Evolutionary conservation across 2,329 filamentous ascomycete genomes (phyloP).

Genomic region (Plenodomus tracheiphilus): DNA sequence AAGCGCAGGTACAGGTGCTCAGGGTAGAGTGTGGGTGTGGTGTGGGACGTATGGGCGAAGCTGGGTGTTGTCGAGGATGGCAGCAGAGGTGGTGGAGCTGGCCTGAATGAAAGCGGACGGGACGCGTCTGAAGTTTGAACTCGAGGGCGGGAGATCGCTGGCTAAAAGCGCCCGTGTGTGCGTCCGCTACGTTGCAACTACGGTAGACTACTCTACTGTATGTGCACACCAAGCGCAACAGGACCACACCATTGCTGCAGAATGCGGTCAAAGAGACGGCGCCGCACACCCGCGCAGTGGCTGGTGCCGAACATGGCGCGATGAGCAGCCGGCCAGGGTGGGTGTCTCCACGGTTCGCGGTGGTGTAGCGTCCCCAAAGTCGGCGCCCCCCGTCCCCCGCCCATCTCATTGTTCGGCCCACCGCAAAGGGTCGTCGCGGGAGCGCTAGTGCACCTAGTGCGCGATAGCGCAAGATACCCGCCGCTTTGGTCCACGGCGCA

Average conservation of each 20-base stretch:
- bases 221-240: too few species aligned
- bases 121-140: not conserved
- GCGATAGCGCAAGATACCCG: slow-evolving; percentile 4
- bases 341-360: not conserved
- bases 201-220: too few species aligned
- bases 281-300: not conserved
- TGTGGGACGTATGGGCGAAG: too few species aligned
- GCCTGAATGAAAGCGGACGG: not conserved
- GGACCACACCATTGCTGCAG: not conserved
- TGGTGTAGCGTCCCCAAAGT: not conserved
- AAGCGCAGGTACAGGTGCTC: not conserved
- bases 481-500: slow-evolving; percentile 4
- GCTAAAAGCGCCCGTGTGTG: not conserved
- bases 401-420: not conserved
- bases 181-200: too few species aligned
- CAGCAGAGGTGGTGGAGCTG: not conserved
- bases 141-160: not conserved
- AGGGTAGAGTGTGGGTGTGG: too few species aligned
- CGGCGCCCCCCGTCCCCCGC: not conserved
- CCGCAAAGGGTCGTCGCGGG: slow-evolving; percentile 1
- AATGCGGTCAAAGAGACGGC: not conserved
- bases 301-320: not conserved
- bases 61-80: not conserved
- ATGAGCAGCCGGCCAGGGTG: not conserved
- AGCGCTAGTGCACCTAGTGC: too few species aligned